Conservation (phyloP, 306 rosid species). For the Vigna trinervia region DNA sequence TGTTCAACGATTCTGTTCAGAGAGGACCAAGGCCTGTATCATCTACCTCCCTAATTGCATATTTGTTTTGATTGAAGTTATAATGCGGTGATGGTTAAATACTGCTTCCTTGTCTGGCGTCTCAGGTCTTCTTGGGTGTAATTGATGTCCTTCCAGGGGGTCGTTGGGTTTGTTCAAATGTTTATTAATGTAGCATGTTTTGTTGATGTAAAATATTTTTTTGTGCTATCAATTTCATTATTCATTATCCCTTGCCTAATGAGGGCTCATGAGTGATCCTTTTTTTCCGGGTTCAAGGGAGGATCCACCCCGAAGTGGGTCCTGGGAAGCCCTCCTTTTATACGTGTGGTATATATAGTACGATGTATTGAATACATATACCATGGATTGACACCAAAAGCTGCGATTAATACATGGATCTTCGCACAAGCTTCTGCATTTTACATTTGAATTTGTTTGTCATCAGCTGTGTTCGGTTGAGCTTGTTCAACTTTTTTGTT, state of each 20-base stretch:
- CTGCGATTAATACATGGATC: constrained; percentile 47
- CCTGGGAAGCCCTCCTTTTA: constrained; percentile 38
- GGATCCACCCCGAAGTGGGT: constrained; percentile 35
- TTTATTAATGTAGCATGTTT: constrained; percentile 47
- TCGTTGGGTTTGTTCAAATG: constrained; percentile 44
- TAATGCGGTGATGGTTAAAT: constrained; percentile 46
- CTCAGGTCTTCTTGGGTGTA: constrained; percentile 34
- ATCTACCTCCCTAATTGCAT: constrained; percentile 35
- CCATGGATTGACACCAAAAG: constrained; percentile 49
- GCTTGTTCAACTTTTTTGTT: constrained; percentile 31
- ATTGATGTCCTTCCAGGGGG: constrained; percentile 44
- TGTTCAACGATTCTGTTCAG: constrained; percentile 47
- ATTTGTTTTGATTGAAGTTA: constrained; percentile 49
- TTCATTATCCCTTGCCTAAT: constrained; percentile 48
- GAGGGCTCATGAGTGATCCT: constrained; percentile 47
- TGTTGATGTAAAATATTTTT: constrained; percentile 54
- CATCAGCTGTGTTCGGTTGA: constrained; percentile 5
- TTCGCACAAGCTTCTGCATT: constrained; percentile 38
- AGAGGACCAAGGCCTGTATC: constrained; percentile 43
- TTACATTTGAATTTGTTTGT: constrained; percentile 4
- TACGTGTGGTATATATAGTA: constrained; percentile 48
- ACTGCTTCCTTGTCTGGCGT: constrained; percentile 37
- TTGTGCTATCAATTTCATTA: constrained; percentile 54
- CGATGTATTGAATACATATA: constrained; percentile 47
- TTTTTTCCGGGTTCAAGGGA: constrained; percentile 41